Base-by-base conservation (phyloP, 768 basidiomycete genomes). In the Tylopilus sp. region DNA sequence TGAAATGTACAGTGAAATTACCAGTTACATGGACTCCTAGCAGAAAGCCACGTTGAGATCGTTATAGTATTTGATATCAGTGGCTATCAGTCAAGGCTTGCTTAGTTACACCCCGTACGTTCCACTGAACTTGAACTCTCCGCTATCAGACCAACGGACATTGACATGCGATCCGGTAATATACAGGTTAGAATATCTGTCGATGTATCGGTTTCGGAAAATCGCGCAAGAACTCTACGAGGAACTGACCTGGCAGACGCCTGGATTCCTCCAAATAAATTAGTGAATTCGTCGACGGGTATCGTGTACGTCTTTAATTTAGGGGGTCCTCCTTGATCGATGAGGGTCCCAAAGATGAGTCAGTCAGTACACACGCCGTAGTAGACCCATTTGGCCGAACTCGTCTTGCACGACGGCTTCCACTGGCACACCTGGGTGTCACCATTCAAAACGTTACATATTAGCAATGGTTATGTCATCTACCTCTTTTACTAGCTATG, bases 91-190 rank as follows among this genome's bases (percentile, higher is more conserved):
- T 34, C 9, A 41, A n/a, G 2, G 12, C 7, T 16, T 12, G n/a
- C 19, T 6, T 7, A 17, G 26, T 22, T 25, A 29, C 31, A 49
- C 62, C 26, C 78, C 78, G 55, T 81, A 79, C 12, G 74, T 67
- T 21, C 80, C 79, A 55, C 77, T 82, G 61, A 80, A 76, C 63
- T 82, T 82, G 71, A 83, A 81, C 47, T 80, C 78, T n/a, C 79
- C 78, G 16, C 74, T 69, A 8, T 74, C 75, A 0, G 72, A 70
- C 66, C 77, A 81, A 47, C 71, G 74, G 34, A 81, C 56, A 34
- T 73, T 81, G 46, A 80, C 71, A 34, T 78, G 71, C 17, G 54
- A 62, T 26, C 75, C 73, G 3, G 69, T 74, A 49, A 81, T 66
- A 16, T 60, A 67, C 24, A 81, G 64, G 13, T 57, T 25, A 42